Percentiles rank a stretch among this genome's conserved stretches.
Evolutionary conservation across 1,139 yeast genomes (phyloP).

Genomic region (Kurtzmaniella quercitrusa): DNA sequence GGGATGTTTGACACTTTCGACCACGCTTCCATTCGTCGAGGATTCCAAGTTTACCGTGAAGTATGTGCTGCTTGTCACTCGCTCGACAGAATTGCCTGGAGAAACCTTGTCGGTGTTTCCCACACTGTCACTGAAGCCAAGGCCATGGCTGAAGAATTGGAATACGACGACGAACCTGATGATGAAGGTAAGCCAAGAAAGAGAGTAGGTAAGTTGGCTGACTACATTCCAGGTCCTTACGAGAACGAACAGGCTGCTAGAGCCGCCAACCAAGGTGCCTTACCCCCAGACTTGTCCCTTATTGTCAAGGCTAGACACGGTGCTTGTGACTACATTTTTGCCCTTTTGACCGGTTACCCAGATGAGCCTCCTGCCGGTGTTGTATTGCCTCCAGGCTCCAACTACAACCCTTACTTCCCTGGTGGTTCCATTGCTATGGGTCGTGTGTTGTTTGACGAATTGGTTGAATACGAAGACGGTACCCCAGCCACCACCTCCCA

Average conservation of each 20-base stretch:
- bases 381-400: conserved; percentile 83
- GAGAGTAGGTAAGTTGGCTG: conserved; percentile 98
- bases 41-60: conserved; percentile 97
- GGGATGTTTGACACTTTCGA: conserved; percentile 92
- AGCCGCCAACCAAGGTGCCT: conserved; percentile 99
- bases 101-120: conserved; percentile 95
- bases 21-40: conserved; percentile 97
- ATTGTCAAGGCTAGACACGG: conserved; percentile 99
- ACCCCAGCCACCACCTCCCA: conserved; percentile 98
- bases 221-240: conserved; percentile 91
- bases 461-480: conserved; percentile 98
- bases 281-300: conserved; percentile 96
- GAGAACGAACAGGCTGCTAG: conserved; percentile 98
- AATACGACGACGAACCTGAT: conserved; percentile 98
- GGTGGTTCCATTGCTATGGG: conserved; percentile 99
- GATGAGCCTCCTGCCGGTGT: conserved; percentile 99
- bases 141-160: conserved; percentile 93
- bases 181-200: conserved; percentile 98
- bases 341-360: conserved; percentile 96
- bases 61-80: conserved; percentile 99
- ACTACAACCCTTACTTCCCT: conserved; percentile 99
- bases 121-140: conserved; percentile 89
- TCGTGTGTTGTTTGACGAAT: conserved; percentile 93
- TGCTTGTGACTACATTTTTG: conserved; percentile 91
- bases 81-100: conserved; percentile 96